Evolutionary conservation across 768 basidiomycete genomes (phyloP).

Genomic region (Gymnopilus dilepis): DNA sequence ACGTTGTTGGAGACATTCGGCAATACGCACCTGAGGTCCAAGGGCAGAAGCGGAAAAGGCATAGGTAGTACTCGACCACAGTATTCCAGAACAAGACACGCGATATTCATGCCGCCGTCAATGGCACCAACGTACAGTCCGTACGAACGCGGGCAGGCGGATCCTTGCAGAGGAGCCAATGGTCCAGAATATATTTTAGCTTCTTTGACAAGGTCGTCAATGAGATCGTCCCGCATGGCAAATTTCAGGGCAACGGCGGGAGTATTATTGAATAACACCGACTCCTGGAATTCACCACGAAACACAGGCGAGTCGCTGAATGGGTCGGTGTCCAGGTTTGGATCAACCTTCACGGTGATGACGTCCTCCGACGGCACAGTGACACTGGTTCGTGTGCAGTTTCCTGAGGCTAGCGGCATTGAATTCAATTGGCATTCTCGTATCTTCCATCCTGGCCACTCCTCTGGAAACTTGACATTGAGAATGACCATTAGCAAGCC

Average conservation of each 20-base stretch:
- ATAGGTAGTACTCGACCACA: constrained; percentile 41
- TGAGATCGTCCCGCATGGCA: constrained; percentile 43
- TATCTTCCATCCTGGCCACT: constrained; percentile 43
- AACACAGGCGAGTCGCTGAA: constrained; percentile 44
- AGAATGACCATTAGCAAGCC: constrained; percentile 28
- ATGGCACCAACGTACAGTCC: constrained; percentile 39
- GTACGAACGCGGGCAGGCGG: constrained; percentile 37
- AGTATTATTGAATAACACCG: neutral
- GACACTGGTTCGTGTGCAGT: neutral
- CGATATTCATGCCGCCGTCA: constrained; percentile 39
- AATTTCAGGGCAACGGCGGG: constrained; percentile 39
- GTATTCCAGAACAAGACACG: constrained; percentile 42
- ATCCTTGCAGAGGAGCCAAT: constrained; percentile 39
- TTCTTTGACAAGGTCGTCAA: constrained; percentile 40
- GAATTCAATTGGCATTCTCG: constrained; percentile 34
- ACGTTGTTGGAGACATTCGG: neutral
- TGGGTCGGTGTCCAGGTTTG: constrained; percentile 37
- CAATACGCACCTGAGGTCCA: constrained; percentile 37
- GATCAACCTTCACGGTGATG: constrained; percentile 37
- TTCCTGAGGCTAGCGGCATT: constrained; percentile 13
- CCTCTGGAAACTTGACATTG: constrained; percentile 38
- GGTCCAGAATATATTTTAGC: constrained; percentile 37
- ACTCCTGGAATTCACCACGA: constrained; percentile 29
- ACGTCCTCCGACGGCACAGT: constrained; percentile 7
- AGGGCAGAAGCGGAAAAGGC: constrained; percentile 34